These are phyloP conservation scores for Wickerhamomyces sydowiorum DNA, from an alignment of 805 yeast species.

Conservation along the genomic window DNA sequence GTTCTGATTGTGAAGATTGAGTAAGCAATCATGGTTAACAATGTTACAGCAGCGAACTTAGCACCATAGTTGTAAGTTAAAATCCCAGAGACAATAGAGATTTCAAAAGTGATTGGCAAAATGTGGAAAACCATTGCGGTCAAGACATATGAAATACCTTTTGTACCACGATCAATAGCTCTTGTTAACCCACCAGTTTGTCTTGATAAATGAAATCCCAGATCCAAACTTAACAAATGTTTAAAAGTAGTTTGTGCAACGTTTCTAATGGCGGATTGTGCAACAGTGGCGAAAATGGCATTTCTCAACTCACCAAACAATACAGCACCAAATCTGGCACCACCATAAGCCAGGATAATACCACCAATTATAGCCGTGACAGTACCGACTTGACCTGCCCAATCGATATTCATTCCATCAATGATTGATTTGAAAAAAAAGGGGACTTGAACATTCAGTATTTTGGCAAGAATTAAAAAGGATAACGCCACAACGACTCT, in stretches of 20 bases:
- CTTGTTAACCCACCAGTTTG: constrained; percentile 96
- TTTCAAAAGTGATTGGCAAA: constrained; percentile 87
- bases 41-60: constrained; percentile 83
- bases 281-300: constrained; percentile 93
- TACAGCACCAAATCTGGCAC: constrained; percentile 91
- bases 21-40: constrained; percentile 84
- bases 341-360: constrained; percentile 79
- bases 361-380: constrained; percentile 63
- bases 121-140: constrained; percentile 98
- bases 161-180: constrained; percentile 96
- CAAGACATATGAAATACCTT: constrained; percentile 90
- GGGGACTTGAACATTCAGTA: constrained; percentile 93
- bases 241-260: constrained; percentile 86
- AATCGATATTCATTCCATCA: constrained; percentile 89
- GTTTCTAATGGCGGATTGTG: constrained; percentile 86
- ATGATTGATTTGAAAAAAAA: constrained; percentile 85
- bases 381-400: constrained; percentile 61
- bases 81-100: constrained; percentile 88
- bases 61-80: constrained; percentile 89
- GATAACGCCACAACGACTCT: constrained; percentile 75
- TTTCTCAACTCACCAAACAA: constrained; percentile 91
- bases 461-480: constrained; percentile 71
- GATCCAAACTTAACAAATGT: constrained; percentile 78
- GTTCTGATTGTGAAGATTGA: constrained; percentile 84
- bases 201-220: constrained; percentile 81